phyloP scores from a whole-genome alignment of 768 basidiomycete species.

The Mycena albidolilacea region DNA sequence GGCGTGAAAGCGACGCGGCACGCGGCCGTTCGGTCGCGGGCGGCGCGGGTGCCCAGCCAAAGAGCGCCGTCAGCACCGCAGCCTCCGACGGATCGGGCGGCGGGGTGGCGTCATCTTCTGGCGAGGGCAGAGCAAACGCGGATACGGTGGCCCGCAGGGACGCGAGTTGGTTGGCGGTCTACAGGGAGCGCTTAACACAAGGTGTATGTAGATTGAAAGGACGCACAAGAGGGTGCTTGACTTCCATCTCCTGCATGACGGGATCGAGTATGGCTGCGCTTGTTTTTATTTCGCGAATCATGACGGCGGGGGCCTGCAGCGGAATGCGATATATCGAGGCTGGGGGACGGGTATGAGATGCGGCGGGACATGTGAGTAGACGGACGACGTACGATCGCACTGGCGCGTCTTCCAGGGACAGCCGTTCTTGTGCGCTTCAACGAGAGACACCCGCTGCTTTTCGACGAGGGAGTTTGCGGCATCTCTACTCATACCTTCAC shows the following conservation, averaged over 20 bases:
- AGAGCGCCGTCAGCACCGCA: slow-evolving; percentile 62
- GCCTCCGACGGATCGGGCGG: slow-evolving; percentile 52
- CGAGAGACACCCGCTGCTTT: slow-evolving; percentile 76
- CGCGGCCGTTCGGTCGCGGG: slow-evolving; percentile 50
- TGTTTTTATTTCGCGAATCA: slow-evolving; percentile 72
- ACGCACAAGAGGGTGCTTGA: slow-evolving; percentile 84
- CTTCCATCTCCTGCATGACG: slow-evolving; percentile 65
- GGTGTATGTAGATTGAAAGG: slow-evolving; percentile 5
- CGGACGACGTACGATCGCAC: slow-evolving; percentile 74
- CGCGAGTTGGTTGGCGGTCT: slow-evolving; percentile 74
- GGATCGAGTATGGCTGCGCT: slow-evolving; percentile 69
- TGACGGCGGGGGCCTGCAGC: slow-evolving; percentile 74
- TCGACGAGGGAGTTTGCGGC: slow-evolving; percentile 84
- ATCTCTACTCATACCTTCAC: slow-evolving; percentile 81
- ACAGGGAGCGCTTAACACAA: slow-evolving; percentile 4
- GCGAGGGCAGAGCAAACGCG: slow-evolving; percentile 47
- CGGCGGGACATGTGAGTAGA: slow-evolving; percentile 9
- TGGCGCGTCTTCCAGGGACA: slow-evolving; percentile 90
- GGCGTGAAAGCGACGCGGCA: slow-evolving; percentile 48
- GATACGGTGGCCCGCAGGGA: slow-evolving; percentile 65
- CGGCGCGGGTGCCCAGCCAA: slow-evolving; percentile 66
- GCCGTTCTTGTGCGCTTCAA: slow-evolving; percentile 82
- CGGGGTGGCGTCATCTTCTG: slow-evolving; percentile 38
- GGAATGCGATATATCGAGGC: slow-evolving; percentile 85
- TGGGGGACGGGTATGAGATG: slow-evolving; percentile 34